Conservation (phyloP, 73 alveolate species). For the Urostyla sp. region DNA sequence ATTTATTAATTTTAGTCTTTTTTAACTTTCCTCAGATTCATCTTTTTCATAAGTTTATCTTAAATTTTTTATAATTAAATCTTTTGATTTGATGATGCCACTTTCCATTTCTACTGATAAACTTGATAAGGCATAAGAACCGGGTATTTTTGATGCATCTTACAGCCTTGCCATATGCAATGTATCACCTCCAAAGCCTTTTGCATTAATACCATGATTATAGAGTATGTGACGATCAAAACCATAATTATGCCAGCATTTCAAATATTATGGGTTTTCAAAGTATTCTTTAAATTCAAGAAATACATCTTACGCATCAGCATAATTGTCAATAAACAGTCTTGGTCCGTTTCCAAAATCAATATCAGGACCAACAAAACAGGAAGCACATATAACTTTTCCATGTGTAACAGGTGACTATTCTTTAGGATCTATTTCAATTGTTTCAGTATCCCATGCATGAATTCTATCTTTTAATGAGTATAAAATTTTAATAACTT, state of each 20-base stretch:
- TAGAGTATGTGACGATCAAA: slow-evolving; percentile 88
- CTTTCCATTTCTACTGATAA: slow-evolving; percentile 70
- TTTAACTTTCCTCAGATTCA: slow-evolving; percentile 32
- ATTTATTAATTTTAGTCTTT: slow-evolving; percentile 14
- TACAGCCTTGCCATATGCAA: slow-evolving; percentile 94
- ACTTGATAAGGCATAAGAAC: slow-evolving; percentile 74
- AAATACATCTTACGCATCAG: slow-evolving; percentile 78
- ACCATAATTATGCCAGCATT: slow-evolving; percentile 93
- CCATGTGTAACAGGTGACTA: slow-evolving; percentile 90
- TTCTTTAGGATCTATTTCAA: slow-evolving; percentile 77
- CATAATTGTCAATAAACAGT: slow-evolving; percentile 87
- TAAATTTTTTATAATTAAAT: slow-evolving; percentile 26
- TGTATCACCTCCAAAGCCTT: slow-evolving; percentile 94
- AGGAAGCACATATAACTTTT: slow-evolving; percentile 83
- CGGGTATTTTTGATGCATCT: slow-evolving; percentile 85
- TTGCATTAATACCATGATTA: slow-evolving; percentile 83
- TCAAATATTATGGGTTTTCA: slow-evolving; percentile 73
- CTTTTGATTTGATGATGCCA: slow-evolving; percentile 67
- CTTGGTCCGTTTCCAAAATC: slow-evolving; percentile 96
- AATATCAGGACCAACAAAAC: slow-evolving; percentile 92
- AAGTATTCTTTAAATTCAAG: slow-evolving; percentile 83
- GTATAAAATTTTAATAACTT: slow-evolving; percentile 71
- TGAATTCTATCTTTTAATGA: slow-evolving; percentile 65
- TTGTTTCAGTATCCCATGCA: slow-evolving; percentile 97
- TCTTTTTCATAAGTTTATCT: slow-evolving; percentile 6